These are phyloP conservation scores for Linderniella brevidens DNA, from an alignment of 257 asterid species.

Conservation along the genomic window DNA sequence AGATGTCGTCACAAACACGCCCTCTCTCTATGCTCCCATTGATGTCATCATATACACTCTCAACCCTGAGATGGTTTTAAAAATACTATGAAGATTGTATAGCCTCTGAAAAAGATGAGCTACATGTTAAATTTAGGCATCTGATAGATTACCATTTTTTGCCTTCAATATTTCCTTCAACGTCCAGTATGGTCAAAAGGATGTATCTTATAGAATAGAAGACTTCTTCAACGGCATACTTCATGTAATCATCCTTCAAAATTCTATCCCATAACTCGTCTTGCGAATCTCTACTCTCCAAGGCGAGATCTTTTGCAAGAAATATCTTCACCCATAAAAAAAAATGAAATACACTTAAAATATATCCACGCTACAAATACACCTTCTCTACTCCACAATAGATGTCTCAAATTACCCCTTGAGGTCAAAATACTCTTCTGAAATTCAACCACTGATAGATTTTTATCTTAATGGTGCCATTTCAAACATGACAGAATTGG, in stretches of 20 bases:
- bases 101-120: background rate
- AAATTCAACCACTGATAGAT: too few species aligned
- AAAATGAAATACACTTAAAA: slow-evolving; percentile 6
- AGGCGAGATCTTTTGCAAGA: slow-evolving; percentile 85
- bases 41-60: slow-evolving; percentile 56
- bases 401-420: too few species aligned
- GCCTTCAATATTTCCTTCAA: slow-evolving; percentile 76
- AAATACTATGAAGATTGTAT: background rate
- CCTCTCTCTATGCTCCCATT: slow-evolving; percentile 28
- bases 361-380: too few species aligned
- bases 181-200: slow-evolving; percentile 59
- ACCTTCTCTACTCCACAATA: too few species aligned
- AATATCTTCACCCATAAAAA: slow-evolving; percentile 32
- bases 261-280: slow-evolving; percentile 91
- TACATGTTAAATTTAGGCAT: background rate
- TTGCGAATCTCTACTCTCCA: slow-evolving; percentile 65
- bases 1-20: slow-evolving; percentile 42
- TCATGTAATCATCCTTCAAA: slow-evolving; percentile 89
- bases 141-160: slow-evolving; percentile 43
- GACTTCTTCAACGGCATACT: slow-evolving; percentile 90
- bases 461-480: too few species aligned
- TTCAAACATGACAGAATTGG: too few species aligned
- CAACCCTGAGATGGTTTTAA: slow-evolving; percentile 54
- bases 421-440: too few species aligned
- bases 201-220: slow-evolving; percentile 45